phyloP scores from a whole-genome alignment of 2,329 filamentous ascomycete species.

The Xylaria polymorpha region DNA sequence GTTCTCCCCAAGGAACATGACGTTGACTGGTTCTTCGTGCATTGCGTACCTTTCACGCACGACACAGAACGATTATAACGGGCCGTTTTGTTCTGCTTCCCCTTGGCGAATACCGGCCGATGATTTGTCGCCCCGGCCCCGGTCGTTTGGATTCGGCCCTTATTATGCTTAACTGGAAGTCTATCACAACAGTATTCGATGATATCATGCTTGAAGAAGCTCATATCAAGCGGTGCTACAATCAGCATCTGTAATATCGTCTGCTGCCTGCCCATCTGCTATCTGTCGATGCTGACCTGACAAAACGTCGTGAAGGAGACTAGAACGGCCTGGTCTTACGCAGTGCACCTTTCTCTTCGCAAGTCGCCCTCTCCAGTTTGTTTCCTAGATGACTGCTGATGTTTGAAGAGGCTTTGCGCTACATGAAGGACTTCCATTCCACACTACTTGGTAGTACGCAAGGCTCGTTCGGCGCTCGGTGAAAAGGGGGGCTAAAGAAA shows the following conservation, averaged over 20 bases:
- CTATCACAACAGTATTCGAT: background rate
- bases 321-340: background rate
- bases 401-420: conserved; percentile 1
- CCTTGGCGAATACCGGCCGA: background rate
- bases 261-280: background rate
- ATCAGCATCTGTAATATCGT: background rate
- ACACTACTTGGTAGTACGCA: background rate
- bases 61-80: conserved; percentile 12
- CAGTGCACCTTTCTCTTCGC: background rate
- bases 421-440: background rate
- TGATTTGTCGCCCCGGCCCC: background rate
- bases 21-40: background rate
- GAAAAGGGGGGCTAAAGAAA: background rate
- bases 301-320: background rate
- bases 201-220: background rate
- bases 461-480: background rate
- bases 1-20: background rate
- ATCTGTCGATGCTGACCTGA: background rate
- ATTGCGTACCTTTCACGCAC: background rate
- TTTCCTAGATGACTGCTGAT: background rate
- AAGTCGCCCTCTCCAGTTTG: background rate
- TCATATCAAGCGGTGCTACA: background rate
- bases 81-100: conserved; percentile 13
- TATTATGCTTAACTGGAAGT: conserved; percentile 13
- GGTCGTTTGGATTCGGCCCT: conserved; percentile 26